Evolutionary conservation across 306 rosid species (phyloP), one percentile per base, ranked within the genome.

Genomic region (Vicia faba): DNA sequence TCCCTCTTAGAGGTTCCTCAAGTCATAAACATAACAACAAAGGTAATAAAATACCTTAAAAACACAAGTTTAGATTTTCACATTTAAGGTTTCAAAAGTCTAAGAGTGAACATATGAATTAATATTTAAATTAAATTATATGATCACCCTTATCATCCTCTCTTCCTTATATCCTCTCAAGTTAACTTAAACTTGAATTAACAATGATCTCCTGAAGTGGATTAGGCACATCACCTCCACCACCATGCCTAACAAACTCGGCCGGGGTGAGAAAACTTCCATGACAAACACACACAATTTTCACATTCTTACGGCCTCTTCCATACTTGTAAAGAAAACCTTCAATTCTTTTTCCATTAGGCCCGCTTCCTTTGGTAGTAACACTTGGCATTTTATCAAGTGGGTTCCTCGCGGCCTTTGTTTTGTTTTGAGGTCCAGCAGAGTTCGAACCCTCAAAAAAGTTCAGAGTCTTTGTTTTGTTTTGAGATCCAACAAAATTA

Each of bases 221-320:
- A 64, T 85, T 79, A 3, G 63, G 61, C 3, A 84, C 91, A 1
- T 87, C 95, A 11, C 71, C 71, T 0, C 95, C 95, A 11, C 96
- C 96, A 1, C 86, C 96, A 19, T 90, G 96, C 78, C 84, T 84
- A 3, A 90, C 87, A 58, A 90, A 90, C 75, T 90, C 96, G 0
- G 95, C 89, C 0, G 95, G 95, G 1, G 91, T 74, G 3, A 85
- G 83, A 59, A 85, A 90, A 75, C 66, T 79, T 19, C 96, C 96
- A 45, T 90, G 96, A 43, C 96, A 90, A 15, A 85, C 87, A 3
- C 96, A 90, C 23, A 90, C 80, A 39, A 90, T 90, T 15, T 86
- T 84, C 73, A 90, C 95, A 29, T 90, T 89, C 64, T 84, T 91
- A 7, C 28, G 28, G 28, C 88, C 91, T 61, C 84, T 90, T 61